A percentile compares a stretch with the other conserved stretches of the same genome.
Evolutionary conservation across 2,329 filamentous ascomycete genomes (phyloP).

Genomic region (Neophaeococcomyces aloes): DNA sequence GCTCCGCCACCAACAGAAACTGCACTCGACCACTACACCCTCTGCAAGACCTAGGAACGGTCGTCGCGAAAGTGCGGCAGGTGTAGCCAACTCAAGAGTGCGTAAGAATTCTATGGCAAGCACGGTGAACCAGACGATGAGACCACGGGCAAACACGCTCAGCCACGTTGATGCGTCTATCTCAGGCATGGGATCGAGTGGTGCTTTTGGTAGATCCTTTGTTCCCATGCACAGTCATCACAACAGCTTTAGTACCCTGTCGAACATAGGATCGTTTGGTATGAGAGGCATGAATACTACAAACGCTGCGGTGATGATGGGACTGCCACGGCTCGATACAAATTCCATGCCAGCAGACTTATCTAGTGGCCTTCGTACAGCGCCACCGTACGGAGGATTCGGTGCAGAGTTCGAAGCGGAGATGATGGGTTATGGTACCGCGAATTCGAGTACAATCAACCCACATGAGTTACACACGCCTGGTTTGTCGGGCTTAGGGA

Average conservation of each 20-base stretch:
- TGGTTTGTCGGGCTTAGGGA: slow-evolving; percentile 48
- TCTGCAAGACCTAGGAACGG: slow-evolving; percentile 72
- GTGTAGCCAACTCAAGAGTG: slow-evolving; percentile 58
- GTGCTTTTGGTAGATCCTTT: slow-evolving; percentile 30
- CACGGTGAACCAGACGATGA: slow-evolving; percentile 51
- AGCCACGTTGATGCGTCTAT: slow-evolving; percentile 75
- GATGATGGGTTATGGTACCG: slow-evolving; percentile 30
- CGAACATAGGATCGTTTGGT: slow-evolving; percentile 43
- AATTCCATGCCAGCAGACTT: slow-evolving; percentile 58
- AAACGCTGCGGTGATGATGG: slow-evolving; percentile 56
- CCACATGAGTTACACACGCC: slow-evolving; percentile 69
- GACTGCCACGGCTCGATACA: slow-evolving; percentile 75
- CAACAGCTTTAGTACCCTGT: slow-evolving; percentile 60
- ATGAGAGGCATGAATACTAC: slow-evolving; percentile 63
- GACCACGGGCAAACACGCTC: slow-evolving; percentile 90
- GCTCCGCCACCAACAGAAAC: slow-evolving; percentile 92
- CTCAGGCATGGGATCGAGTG: slow-evolving; percentile 54
- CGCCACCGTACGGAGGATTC: slow-evolving; percentile 59
- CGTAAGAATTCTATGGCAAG: slow-evolving; percentile 83
- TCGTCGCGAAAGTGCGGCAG: slow-evolving; percentile 74
- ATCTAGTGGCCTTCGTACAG: slow-evolving; percentile 62
- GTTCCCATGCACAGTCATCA: slow-evolving; percentile 55
- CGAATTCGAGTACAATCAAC: slow-evolving; percentile 50
- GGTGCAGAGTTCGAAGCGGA: slow-evolving; percentile 61
- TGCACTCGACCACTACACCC: slow-evolving; percentile 85